A percentile compares a stretch with the other conserved stretches of the same genome.
phyloP scores from a whole-genome alignment of 2,329 filamentous ascomycete genomes.

The Penicillium sclerotiorum region DNA sequence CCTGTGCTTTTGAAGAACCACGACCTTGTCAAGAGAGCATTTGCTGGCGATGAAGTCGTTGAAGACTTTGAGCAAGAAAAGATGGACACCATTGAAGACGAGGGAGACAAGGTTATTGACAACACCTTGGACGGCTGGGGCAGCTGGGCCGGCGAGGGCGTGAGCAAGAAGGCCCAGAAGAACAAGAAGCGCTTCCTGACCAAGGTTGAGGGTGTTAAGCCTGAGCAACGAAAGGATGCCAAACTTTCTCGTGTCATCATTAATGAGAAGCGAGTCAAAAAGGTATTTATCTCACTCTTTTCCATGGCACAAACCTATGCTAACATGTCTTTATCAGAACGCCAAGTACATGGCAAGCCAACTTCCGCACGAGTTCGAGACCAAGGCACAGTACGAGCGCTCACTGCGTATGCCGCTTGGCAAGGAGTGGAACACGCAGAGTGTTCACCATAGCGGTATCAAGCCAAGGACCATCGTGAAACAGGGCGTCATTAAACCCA shows the following conservation, averaged over 20 bases:
- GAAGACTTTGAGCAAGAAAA: constrained; percentile 83
- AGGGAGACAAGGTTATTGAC: constrained; percentile 81
- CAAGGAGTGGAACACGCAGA: constrained; percentile 95
- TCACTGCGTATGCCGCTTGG: constrained; percentile 84
- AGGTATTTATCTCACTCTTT: constrained; percentile 56
- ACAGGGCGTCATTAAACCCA: constrained; percentile 84
- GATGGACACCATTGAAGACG: constrained; percentile 67
- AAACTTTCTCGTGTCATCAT: constrained; percentile 86
- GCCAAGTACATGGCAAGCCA: constrained; percentile 81
- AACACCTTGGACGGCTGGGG: constrained; percentile 94
- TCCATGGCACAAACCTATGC: neutral
- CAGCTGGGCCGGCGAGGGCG: constrained; percentile 81
- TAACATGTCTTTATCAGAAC: constrained; percentile 58
- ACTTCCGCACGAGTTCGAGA: constrained; percentile 90
- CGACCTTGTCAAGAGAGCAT: constrained; percentile 76
- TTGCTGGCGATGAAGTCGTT: constrained; percentile 84
- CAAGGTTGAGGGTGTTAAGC: constrained; percentile 68
- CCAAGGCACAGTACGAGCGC: constrained; percentile 83
- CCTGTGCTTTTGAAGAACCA: constrained; percentile 54
- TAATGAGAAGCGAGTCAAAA: constrained; percentile 86
- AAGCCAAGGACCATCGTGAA: constrained; percentile 90
- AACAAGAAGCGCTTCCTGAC: constrained; percentile 55
- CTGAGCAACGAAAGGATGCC: constrained; percentile 75
- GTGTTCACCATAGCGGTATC: constrained; percentile 84
- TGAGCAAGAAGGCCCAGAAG: constrained; percentile 70